Conservation (phyloP, 2,329 filamentous ascomycete genomes). For the Aspergillus brunneoviolaceus region DNA sequence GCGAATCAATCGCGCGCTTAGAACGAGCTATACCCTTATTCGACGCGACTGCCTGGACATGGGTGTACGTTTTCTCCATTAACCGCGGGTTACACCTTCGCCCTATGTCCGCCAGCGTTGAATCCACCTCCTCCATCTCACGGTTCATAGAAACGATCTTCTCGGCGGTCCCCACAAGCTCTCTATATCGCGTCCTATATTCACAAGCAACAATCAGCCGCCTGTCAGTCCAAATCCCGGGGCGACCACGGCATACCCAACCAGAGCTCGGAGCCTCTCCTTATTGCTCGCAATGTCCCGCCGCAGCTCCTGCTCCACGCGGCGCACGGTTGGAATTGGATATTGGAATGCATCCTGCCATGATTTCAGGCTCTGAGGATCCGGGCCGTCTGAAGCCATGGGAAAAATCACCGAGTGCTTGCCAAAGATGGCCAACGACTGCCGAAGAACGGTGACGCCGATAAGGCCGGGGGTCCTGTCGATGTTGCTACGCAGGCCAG, state of each 20-base stretch:
- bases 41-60: constrained; percentile 43
- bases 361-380: constrained; percentile 56
- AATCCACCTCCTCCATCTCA: constrained; percentile 73
- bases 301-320: constrained; percentile 64
- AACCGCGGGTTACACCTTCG: constrained; percentile 71
- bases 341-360: constrained; percentile 70
- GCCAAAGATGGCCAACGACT: constrained; percentile 10
- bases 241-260: constrained; percentile 53
- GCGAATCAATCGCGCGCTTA: neutral
- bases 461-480: neutral
- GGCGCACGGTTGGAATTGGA: constrained; percentile 61
- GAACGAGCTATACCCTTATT: constrained; percentile 31
- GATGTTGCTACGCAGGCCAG: constrained; percentile 8
- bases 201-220: constrained; percentile 13
- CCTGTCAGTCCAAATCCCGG: neutral
- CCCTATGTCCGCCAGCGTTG: constrained; percentile 69
- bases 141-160: constrained; percentile 86
- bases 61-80: constrained; percentile 63
- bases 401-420: constrained; percentile 17
- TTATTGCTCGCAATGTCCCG: constrained; percentile 62
- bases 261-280: constrained; percentile 64
- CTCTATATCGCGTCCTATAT: constrained; percentile 69
- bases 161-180: constrained; percentile 87
- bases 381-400: constrained; percentile 58
- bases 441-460: neutral